phyloP scores from a whole-genome alignment of 2,329 filamentous ascomycete genomes.

The Pseudogymnoascus sp. region DNA sequence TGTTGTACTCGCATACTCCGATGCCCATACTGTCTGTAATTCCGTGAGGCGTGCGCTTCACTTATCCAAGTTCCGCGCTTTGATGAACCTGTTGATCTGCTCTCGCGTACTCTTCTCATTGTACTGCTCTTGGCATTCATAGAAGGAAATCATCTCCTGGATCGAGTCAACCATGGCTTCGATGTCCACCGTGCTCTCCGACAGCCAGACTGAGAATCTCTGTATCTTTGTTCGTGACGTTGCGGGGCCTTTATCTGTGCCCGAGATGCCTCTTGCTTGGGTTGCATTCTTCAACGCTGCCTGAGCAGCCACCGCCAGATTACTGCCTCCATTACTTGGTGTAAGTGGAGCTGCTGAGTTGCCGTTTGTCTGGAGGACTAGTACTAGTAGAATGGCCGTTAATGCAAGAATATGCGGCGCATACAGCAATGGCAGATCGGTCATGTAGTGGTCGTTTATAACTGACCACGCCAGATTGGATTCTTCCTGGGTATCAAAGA shows the following conservation, averaged over 20 bases:
- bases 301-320: slow-evolving; percentile 28
- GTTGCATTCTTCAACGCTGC: slow-evolving; percentile 25
- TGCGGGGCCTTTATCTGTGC: slow-evolving; percentile 15
- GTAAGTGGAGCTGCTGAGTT: slow-evolving; percentile 27
- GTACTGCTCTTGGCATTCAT: slow-evolving; percentile 43
- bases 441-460: slow-evolving; percentile 68
- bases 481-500: slow-evolving; percentile 58
- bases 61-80: slow-evolving; percentile 28
- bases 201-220: slow-evolving; percentile 59
- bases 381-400: slow-evolving; percentile 61
- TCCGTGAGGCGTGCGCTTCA: background rate
- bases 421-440: slow-evolving; percentile 61
- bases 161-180: slow-evolving; percentile 62
- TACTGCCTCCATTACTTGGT: slow-evolving; percentile 33
- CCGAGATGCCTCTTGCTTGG: slow-evolving; percentile 17
- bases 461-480: slow-evolving; percentile 59
- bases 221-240: slow-evolving; percentile 32
- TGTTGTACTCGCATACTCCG: background rate
- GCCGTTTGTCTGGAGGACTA: slow-evolving; percentile 56
- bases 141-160: slow-evolving; percentile 66
- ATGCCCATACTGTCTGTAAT: background rate
- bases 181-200: slow-evolving; percentile 63
- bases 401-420: slow-evolving; percentile 64
- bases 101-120: slow-evolving; percentile 31
- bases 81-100: slow-evolving; percentile 31